Conservation (phyloP, 805 yeast genomes). For the Ogataea thermomethanolica region DNA sequence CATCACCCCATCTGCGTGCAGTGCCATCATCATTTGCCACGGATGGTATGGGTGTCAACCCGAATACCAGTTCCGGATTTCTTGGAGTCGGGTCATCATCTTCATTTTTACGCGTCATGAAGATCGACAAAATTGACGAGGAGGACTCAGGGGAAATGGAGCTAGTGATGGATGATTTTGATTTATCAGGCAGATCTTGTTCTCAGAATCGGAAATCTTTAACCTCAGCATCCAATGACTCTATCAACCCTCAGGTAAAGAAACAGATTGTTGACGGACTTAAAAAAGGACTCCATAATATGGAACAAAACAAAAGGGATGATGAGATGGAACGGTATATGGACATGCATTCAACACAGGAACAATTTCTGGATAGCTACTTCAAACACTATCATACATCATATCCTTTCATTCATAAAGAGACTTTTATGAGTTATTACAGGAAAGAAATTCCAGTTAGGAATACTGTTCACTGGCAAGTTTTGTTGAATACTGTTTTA, state of each 20-base stretch:
- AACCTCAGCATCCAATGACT: constrained; percentile 5
- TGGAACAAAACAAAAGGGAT: constrained; percentile 14
- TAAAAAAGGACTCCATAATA: constrained; percentile 19
- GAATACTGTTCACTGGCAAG: constrained; percentile 47
- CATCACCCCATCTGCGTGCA: constrained; percentile 25
- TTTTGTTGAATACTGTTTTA: constrained; percentile 52
- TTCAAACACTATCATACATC: constrained; percentile 59
- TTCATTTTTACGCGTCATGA: constrained; percentile 41
- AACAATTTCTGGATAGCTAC: constrained; percentile 40
- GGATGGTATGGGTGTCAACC: constrained; percentile 69
- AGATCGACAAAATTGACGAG: constrained; percentile 31
- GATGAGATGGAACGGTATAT: constrained; percentile 19
- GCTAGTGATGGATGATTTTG: constrained; percentile 18
- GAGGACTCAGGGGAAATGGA: constrained; percentile 17
- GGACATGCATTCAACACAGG: constrained; percentile 24
- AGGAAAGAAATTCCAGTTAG: constrained; percentile 40
- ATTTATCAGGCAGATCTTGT: constrained; percentile 3
- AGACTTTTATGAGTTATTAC: constrained; percentile 48
- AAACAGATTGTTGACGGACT: constrained; percentile 22
- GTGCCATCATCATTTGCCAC: constrained; percentile 18
- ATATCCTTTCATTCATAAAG: constrained; percentile 57
- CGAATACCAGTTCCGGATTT: constrained; percentile 48
- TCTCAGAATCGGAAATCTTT: neutral
- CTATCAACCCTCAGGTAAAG: constrained; percentile 18
- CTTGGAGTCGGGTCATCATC: constrained; percentile 64